Percentiles rank a stretch among this genome's conserved stretches.
phyloP scores from a whole-genome alignment of 139 green algal species.

The Chlorella sp. region DNA sequence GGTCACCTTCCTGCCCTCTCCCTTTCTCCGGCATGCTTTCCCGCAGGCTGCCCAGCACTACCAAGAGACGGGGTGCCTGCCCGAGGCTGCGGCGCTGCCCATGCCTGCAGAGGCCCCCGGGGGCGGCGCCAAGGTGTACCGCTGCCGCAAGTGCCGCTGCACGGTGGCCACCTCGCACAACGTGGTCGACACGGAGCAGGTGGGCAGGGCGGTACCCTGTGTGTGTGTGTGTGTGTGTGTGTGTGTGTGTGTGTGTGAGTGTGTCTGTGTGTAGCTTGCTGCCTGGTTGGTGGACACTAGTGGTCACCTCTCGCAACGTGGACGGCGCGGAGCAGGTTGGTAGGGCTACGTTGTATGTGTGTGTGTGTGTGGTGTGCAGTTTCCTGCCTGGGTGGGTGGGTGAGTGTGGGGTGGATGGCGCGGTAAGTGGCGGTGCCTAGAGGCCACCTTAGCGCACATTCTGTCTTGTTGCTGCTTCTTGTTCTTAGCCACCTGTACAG shows the following conservation, averaged over 20 bases:
- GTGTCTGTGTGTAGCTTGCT: background rate
- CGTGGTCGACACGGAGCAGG: slow-evolving; percentile 62
- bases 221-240: background rate
- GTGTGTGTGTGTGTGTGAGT: background rate
- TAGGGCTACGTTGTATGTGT: too few species aligned
- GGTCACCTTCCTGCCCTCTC: too few species aligned
- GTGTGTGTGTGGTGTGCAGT: too few species aligned
- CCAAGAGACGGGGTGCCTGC: slow-evolving; percentile 57
- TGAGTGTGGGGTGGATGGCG: too few species aligned
- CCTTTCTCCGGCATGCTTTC: too few species aligned
- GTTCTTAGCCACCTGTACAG: background rate
- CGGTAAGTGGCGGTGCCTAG: too few species aligned
- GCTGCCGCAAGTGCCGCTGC: slow-evolving; percentile 82
- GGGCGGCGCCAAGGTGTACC: slow-evolving; percentile 61
- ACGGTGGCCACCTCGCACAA: slow-evolving; percentile 69
- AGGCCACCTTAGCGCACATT: too few species aligned
- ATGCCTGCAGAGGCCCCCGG: slow-evolving; percentile 18
- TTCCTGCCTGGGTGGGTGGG: too few species aligned
- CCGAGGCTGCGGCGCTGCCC: slow-evolving; percentile 54
- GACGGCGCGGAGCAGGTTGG: too few species aligned
- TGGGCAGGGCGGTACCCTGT: background rate
- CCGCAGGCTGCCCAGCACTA: slow-evolving; percentile 55
- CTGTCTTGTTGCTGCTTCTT: too few species aligned
- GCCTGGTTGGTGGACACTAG: background rate
- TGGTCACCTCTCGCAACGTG: too few species aligned